Conservation (phyloP, 2,329 filamentous ascomycete species). For the Coniella vitis region DNA sequence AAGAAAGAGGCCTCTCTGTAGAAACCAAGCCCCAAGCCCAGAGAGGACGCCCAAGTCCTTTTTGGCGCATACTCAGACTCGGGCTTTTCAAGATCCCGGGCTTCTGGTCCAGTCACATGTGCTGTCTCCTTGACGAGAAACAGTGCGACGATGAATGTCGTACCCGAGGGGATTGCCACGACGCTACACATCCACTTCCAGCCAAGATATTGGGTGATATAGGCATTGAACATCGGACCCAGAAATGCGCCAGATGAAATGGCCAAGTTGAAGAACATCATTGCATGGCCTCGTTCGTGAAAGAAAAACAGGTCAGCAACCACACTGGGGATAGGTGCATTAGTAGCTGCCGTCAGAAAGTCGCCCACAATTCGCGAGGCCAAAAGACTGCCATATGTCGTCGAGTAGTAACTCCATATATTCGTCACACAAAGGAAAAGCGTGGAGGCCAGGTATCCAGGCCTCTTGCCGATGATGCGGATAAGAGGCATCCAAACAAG, state of each 20-base stretch:
- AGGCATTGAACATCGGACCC: constrained; percentile 2
- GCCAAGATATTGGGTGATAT: constrained; percentile 3
- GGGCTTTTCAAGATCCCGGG: not conserved
- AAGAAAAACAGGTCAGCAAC: constrained; percentile 4
- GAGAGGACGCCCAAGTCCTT: not conserved
- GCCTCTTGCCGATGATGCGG: constrained; percentile 5
- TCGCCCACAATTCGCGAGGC: not conserved
- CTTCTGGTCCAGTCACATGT: not conserved
- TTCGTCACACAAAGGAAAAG: constrained; percentile 3
- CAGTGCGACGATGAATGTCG: not conserved
- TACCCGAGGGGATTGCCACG: not conserved
- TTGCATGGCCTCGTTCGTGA: constrained; percentile 3
- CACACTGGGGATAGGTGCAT: constrained; percentile 2
- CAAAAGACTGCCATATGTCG: not conserved
- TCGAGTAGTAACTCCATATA: constrained; percentile 1
- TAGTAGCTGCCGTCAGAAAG: not conserved
- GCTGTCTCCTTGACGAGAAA: constrained; percentile 5
- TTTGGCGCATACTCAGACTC: not conserved
- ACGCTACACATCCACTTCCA: constrained; percentile 5
- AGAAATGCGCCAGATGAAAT: not conserved
- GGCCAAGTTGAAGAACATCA: constrained; percentile 4
- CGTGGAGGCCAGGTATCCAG: not conserved
- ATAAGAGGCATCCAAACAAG: constrained; percentile 3
- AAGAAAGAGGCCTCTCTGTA: constrained; percentile 2
- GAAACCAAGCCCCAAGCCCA: not conserved